Percentiles rank a stretch among this genome's conserved stretches.
These are phyloP conservation scores for Sclerotinia subarctica DNA, from an alignment of 2,329 filamentous ascomycete species.

Conservation along the genomic window DNA sequence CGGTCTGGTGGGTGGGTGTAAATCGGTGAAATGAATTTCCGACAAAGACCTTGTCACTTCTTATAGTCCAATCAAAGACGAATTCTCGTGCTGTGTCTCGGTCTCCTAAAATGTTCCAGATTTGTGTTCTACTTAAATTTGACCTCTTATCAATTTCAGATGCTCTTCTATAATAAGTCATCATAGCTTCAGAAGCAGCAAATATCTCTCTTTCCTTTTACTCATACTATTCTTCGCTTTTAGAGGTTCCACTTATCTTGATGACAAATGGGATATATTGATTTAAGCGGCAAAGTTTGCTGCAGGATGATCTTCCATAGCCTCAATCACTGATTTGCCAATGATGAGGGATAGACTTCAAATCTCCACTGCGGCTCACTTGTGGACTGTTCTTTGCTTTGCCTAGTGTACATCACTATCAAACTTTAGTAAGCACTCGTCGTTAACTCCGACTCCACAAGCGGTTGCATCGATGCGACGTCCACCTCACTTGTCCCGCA, in stretches of 20 bases:
- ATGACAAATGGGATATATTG: neutral
- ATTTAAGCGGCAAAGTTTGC: neutral
- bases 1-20: too few species aligned
- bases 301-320: neutral
- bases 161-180: neutral
- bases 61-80: neutral
- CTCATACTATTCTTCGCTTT: neutral
- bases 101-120: neutral
- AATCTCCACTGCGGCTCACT: neutral
- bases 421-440: neutral
- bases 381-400: neutral
- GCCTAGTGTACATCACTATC: neutral
- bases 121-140: neutral
- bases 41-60: neutral
- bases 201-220: neutral
- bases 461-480: constrained; percentile 28
- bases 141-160: neutral
- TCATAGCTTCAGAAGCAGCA: neutral
- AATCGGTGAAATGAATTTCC: neutral
- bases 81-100: neutral
- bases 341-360: neutral
- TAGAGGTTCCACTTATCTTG: neutral
- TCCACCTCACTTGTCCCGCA: constrained; percentile 42
- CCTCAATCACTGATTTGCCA: neutral
- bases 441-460: constrained; percentile 17